These are phyloP conservation scores for Entomortierella chlamydospora DNA, from an alignment of 192 early-diverging fungal species.

Conservation along the genomic window DNA sequence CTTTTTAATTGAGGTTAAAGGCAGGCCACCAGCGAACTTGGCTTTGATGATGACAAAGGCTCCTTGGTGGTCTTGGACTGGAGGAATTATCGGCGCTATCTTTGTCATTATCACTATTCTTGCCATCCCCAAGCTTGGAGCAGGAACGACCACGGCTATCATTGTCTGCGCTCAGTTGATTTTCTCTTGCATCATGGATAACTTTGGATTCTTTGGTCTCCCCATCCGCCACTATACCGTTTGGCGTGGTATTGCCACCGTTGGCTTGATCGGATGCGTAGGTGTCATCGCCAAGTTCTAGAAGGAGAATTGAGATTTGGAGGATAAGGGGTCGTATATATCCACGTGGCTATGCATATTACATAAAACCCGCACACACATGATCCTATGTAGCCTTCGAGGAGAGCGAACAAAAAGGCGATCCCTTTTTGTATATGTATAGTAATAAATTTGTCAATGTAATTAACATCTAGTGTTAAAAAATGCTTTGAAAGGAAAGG, in stretches of 20 bases:
- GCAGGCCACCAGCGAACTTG: conserved; percentile 43
- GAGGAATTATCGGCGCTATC: conserved; percentile 55
- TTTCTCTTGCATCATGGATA: conserved; percentile 63
- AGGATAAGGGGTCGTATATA: too few species aligned
- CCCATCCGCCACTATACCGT: conserved; percentile 51
- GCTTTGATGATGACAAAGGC: conserved; percentile 33
- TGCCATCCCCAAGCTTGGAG: conserved; percentile 62
- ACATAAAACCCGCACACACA: too few species aligned
- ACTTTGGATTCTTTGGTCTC: conserved; percentile 64
- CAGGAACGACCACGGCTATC: conserved; percentile 61
- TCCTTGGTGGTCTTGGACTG: conserved; percentile 64
- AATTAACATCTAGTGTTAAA: too few species aligned
- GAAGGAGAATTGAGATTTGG: not conserved
- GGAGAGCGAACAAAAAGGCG: too few species aligned
- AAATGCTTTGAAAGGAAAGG: too few species aligned
- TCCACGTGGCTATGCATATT: too few species aligned
- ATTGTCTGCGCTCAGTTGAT: conserved; percentile 64
- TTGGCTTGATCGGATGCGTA: conserved; percentile 59
- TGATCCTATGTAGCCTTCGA: too few species aligned
- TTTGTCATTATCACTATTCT: conserved; percentile 67
- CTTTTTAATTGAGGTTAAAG: conserved; percentile 46
- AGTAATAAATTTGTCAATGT: too few species aligned
- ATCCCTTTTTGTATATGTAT: too few species aligned
- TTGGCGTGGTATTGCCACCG: conserved; percentile 59
- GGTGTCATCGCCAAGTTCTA: conserved; percentile 59